Conservation (phyloP, 1,139 yeast species). For the Saccharomyces pastorianus region DNA sequence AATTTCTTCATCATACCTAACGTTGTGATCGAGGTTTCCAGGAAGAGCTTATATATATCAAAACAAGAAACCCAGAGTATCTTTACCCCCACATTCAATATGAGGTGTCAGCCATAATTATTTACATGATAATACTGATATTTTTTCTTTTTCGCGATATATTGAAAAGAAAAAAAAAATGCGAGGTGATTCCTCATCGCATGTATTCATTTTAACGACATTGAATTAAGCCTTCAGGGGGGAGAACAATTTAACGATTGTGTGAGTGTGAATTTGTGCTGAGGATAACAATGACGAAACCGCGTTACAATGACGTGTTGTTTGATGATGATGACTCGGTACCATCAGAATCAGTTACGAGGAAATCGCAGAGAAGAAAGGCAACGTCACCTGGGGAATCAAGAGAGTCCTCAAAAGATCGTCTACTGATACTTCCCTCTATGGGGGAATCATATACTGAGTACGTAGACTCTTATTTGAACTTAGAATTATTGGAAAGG, state of each 20-base stretch:
- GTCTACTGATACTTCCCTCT: constrained; percentile 10
- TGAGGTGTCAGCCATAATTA: background rate
- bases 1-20: background rate
- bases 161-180: background rate
- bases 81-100: background rate
- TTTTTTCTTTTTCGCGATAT: background rate
- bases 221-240: background rate
- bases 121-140: background rate
- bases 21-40: background rate
- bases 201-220: background rate
- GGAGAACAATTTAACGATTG: background rate
- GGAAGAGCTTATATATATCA: background rate
- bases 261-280: background rate
- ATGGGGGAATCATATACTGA: constrained; percentile 15
- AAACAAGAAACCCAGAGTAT: background rate
- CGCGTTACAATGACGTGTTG: background rate
- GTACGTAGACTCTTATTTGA: constrained; percentile 12
- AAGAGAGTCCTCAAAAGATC: background rate
- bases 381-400: background rate
- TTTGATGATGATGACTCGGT: background rate
- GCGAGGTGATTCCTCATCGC: background rate
- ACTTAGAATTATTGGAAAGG: constrained; percentile 16
- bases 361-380: background rate
- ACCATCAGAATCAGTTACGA: background rate
- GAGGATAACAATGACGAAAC: background rate